Base-by-base conservation (phyloP, 169 alveolate genomes). In the Neospora caninum region DNA sequence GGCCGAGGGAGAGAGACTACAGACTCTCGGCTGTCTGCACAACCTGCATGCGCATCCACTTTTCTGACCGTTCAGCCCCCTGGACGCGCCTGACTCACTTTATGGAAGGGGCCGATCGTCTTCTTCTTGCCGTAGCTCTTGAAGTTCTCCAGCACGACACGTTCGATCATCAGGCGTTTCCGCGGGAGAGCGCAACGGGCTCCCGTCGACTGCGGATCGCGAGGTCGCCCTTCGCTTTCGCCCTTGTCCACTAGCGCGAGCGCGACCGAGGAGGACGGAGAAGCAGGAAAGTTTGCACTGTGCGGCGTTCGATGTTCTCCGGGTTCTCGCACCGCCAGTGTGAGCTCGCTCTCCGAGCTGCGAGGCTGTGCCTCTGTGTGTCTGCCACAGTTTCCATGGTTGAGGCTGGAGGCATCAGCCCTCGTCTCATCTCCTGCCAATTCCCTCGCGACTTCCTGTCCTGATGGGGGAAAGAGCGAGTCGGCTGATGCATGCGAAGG, bases 61-160 rank as follows among this genome's bases (percentile, higher is more conserved):
- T n/a, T n/a, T n/a, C n/a, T n/a, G n/a, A n/a, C n/a, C n/a, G n/a
- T n/a, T n/a, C n/a, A n/a, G n/a, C n/a, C n/a, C n/a, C n/a, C n/a
- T n/a, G n/a, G n/a, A 49, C 58, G 58, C 58, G 58, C 13, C 58
- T n/a, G 58, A 16, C 41, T 38, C 41, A 93, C 93, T 69, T 94
- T 93, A 80, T 88, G 94, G 93, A 95, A 95, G 16, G 96, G 94
- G 34, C 96, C 96, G 69, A 95, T 86, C 53, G 54, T 53, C 88
- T 91, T 91, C 80, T 53, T 58, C 0, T 96, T 93, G 31, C 96
- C 95, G 58, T 96, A 96, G 42, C 96, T 94, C 89, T 95, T 95
- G 96, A 96, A 96, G 93, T 96, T 95, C 83, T 92, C 95, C 80
- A 96, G 88, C 53, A 93, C 96, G 64, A 94, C 88, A 84, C 91